These are phyloP conservation scores for Medicago lupulina DNA, from an alignment of 306 rosid genomes.

Conservation along the genomic window DNA sequence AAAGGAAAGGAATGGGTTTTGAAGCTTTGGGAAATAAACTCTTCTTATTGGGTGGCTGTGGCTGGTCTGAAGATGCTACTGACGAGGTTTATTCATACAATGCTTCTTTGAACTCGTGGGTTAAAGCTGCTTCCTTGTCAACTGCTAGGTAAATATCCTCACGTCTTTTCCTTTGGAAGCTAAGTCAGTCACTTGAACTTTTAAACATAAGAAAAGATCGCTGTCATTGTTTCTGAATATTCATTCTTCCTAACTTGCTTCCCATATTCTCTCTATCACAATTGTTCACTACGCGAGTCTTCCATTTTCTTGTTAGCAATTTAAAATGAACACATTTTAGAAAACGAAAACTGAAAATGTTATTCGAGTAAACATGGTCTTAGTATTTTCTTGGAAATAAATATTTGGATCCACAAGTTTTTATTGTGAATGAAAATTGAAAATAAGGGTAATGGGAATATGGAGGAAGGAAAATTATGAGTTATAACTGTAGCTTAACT, in stretches of 20 bases:
- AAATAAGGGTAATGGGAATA: slow-evolving; percentile 9
- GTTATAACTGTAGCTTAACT: slow-evolving; percentile 20
- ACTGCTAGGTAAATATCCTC: slow-evolving; percentile 69
- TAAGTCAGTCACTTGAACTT: background rate
- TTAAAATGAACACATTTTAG: too few species aligned
- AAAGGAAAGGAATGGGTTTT: slow-evolving; percentile 85
- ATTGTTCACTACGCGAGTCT: too few species aligned
- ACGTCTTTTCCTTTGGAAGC: slow-evolving; percentile 5
- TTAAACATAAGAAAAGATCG: too few species aligned
- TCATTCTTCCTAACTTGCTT: too few species aligned
- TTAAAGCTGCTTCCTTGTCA: slow-evolving; percentile 68
- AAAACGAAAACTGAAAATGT: too few species aligned
- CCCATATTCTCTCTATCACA: too few species aligned
- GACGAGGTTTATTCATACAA: slow-evolving; percentile 77
- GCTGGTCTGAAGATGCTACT: slow-evolving; percentile 81
- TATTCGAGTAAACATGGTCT: too few species aligned
- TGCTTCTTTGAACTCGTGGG: slow-evolving; percentile 67
- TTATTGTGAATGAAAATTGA: background rate
- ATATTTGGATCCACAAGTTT: slow-evolving; percentile 5
- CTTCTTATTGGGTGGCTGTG: slow-evolving; percentile 89
- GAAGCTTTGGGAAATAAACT: slow-evolving; percentile 80
- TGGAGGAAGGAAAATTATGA: slow-evolving; percentile 29
- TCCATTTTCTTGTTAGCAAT: too few species aligned
- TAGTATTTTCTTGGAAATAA: background rate
- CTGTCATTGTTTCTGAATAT: too few species aligned